Conservation (phyloP, 1,139 yeast genomes). For the Candida tropicalis region DNA sequence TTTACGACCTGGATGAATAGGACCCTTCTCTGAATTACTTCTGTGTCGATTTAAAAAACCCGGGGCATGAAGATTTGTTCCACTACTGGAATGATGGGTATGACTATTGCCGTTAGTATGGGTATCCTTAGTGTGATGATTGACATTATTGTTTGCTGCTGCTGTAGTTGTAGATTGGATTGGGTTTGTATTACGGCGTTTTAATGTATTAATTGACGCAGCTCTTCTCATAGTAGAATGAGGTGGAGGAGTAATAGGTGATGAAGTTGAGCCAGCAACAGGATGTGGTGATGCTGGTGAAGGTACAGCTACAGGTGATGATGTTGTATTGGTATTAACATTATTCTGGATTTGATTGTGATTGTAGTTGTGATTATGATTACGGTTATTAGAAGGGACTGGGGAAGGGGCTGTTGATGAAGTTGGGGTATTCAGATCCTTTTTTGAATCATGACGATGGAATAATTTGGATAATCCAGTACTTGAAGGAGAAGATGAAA, state of each 20-base stretch:
- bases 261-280: not conserved
- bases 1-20: conserved; percentile 3
- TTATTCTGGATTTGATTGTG: not conserved
- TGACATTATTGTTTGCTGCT: not conserved
- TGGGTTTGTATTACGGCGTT: conserved; percentile 29
- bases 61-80: not conserved
- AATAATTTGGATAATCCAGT: conserved; percentile 34
- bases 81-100: not conserved
- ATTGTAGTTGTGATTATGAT: not conserved
- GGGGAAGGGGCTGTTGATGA: not conserved
- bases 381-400: not conserved
- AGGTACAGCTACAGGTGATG: conserved; percentile 1
- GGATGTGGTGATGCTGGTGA: conserved; percentile 6
- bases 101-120: not conserved
- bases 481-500: conserved; percentile 20
- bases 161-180: not conserved
- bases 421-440: not conserved
- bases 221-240: conserved; percentile 16
- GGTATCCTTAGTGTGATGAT: not conserved
- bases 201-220: conserved; percentile 31
- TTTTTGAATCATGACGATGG: conserved; percentile 22
- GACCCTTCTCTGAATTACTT: conserved; percentile 6
- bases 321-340: not conserved
- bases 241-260: conserved; percentile 8
- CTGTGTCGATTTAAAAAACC: not conserved